phyloP scores from a whole-genome alignment of 2,329 filamentous ascomycete species.

The Ophiocordyceps camponoti-saundersi region DNA sequence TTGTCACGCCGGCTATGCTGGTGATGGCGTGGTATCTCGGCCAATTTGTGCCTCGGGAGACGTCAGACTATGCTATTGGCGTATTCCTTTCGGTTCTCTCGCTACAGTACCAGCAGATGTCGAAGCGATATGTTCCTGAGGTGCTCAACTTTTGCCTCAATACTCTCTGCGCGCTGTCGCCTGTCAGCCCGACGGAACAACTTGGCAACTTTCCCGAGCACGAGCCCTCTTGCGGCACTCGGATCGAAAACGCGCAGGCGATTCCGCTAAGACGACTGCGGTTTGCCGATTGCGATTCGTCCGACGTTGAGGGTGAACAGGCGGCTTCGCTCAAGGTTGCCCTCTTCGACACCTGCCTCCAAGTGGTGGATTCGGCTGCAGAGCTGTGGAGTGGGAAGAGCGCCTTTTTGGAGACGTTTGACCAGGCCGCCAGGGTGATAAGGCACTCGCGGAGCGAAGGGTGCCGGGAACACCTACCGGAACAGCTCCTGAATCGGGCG shows the following conservation, averaged over 20 bases:
- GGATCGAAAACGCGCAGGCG: constrained; percentile 27
- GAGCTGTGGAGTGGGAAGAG: constrained; percentile 58
- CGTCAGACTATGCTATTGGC: constrained; percentile 55
- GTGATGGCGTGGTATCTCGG: constrained; percentile 72
- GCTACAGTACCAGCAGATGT: constrained; percentile 65
- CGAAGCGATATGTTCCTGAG: constrained; percentile 82
- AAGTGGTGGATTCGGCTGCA: constrained; percentile 49
- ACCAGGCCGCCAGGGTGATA: constrained; percentile 41
- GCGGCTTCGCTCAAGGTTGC: constrained; percentile 31
- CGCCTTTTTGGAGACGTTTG: constrained; percentile 66
- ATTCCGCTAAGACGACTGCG: constrained; percentile 32
- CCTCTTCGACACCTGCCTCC: constrained; percentile 43
- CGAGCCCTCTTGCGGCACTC: constrained; percentile 30
- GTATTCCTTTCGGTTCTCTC: constrained; percentile 64
- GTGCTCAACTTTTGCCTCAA: constrained; percentile 68
- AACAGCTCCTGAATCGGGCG: constrained; percentile 20
- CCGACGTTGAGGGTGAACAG: constrained; percentile 15
- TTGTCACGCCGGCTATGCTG: constrained; percentile 78
- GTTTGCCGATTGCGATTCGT: constrained; percentile 38
- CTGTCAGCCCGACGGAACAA: constrained; percentile 26
- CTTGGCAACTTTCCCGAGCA: constrained; percentile 45
- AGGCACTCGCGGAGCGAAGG: constrained; percentile 40
- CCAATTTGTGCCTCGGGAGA: constrained; percentile 48
- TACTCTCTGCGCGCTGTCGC: constrained; percentile 51
- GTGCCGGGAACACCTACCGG: constrained; percentile 32